phyloP scores from a whole-genome alignment of 2,329 filamentous ascomycete species.

The Penicillium corylophilum region DNA sequence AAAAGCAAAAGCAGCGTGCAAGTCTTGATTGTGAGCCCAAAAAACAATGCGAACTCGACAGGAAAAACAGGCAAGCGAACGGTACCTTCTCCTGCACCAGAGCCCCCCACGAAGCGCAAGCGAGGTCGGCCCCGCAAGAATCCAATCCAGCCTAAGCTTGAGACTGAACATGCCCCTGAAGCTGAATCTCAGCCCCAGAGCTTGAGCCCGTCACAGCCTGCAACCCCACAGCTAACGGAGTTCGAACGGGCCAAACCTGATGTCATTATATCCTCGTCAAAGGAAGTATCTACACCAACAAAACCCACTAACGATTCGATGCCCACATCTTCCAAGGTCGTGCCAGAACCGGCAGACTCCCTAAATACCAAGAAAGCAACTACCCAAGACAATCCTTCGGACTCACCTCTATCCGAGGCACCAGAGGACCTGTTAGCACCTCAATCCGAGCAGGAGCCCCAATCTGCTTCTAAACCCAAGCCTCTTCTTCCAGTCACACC shows the following conservation, averaged over 20 bases:
- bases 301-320: not conserved
- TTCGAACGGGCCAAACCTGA: not conserved
- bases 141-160: not conserved
- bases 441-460: not conserved
- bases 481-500: not conserved
- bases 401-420: not conserved
- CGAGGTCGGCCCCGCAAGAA: slow-evolving; percentile 10
- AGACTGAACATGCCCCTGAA: not conserved
- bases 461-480: not conserved
- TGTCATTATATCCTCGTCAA: not conserved
- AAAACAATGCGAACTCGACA: not conserved
- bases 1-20: not conserved
- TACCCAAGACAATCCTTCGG: not conserved
- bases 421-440: not conserved
- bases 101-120: slow-evolving; percentile 20
- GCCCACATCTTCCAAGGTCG: not conserved
- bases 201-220: not conserved
- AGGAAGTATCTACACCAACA: not conserved
- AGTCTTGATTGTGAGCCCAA: slow-evolving; percentile 17
- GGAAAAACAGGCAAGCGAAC: slow-evolving; percentile 11
- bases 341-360: not conserved
- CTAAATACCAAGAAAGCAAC: not conserved
- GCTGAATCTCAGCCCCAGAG: not conserved
- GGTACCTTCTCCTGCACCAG: slow-evolving; percentile 8
- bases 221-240: not conserved